phyloP scores from a whole-genome alignment of 495 filamentous ascomycete species.

The Penicillium pancosmium region DNA sequence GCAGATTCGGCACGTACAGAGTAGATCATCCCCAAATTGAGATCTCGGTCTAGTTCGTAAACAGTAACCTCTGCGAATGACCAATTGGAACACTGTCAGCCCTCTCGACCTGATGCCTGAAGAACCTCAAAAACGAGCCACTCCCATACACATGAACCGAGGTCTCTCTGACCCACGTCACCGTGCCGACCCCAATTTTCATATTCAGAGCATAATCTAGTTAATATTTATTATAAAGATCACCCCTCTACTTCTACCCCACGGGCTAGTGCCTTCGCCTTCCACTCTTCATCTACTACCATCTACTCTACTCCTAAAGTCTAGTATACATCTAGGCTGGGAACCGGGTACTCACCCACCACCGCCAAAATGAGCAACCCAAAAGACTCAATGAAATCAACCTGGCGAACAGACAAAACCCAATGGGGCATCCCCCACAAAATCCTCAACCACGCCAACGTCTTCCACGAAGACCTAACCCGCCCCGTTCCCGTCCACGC shows the following conservation, averaged over 20 bases:
- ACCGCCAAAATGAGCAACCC: slow-evolving; percentile 18
- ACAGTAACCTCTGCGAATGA: slow-evolving; percentile 1
- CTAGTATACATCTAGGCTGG: not conserved
- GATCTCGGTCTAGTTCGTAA: not conserved
- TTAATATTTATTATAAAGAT: not conserved
- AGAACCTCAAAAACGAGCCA: not conserved
- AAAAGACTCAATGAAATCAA: slow-evolving; percentile 44
- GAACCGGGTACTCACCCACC: not conserved
- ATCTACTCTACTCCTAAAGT: no score
- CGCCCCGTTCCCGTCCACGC: slow-evolving; percentile 33
- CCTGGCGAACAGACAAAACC: slow-evolving; percentile 30
- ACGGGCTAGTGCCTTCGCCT: not conserved
- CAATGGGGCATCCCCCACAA: slow-evolving; percentile 35
- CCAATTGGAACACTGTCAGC: not conserved
- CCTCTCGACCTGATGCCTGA: not conserved
- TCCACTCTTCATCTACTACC: not conserved
- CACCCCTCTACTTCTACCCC: not conserved
- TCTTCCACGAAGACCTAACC: slow-evolving; percentile 28
- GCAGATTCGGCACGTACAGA: no score
- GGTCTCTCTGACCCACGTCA: not conserved
- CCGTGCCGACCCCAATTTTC: not conserved
- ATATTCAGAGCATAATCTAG: not conserved
- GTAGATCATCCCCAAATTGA: not conserved
- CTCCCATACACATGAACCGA: not conserved
- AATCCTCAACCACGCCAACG: slow-evolving; percentile 31